Percentiles rank a stretch among this genome's conserved stretches.
Evolutionary conservation across 2,329 filamentous ascomycete genomes (phyloP).

Genomic region (Huntiella omanensis): DNA sequence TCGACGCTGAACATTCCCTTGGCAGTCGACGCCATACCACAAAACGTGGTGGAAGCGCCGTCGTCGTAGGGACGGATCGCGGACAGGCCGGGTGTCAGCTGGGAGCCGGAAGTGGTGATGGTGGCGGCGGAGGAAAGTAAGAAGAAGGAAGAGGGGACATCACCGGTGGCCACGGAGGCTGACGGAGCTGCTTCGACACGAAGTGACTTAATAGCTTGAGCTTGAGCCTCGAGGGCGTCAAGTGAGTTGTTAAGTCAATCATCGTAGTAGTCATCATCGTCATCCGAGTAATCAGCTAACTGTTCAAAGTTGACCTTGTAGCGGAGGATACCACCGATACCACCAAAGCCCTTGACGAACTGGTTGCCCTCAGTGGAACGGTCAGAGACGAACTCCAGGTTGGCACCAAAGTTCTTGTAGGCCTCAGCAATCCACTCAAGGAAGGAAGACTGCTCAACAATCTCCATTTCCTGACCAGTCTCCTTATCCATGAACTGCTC

Average conservation of each 20-base stretch:
- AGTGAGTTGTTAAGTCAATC: constrained; percentile 86
- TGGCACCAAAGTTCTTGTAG: constrained; percentile 94
- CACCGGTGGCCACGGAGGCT: constrained; percentile 22
- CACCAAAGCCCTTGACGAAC: constrained; percentile 98
- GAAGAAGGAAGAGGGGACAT: background rate
- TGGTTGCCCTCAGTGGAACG: constrained; percentile 96
- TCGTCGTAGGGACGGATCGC: constrained; percentile 17
- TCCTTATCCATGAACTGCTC: constrained; percentile 87
- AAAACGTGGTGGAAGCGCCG: constrained; percentile 14
- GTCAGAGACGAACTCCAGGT: constrained; percentile 92
- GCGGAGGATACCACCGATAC: constrained; percentile 87
- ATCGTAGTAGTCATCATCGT: constrained; percentile 88
- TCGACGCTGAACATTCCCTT: constrained; percentile 23
- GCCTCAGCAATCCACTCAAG: constrained; percentile 99
- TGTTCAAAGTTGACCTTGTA: constrained; percentile 99
- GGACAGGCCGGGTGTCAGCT: constrained; percentile 25
- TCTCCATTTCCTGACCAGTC: constrained; percentile 94
- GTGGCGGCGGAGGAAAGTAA: background rate
- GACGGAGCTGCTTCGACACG: constrained; percentile 20
- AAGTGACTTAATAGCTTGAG: constrained; percentile 36
- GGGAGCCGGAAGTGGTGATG: constrained; percentile 12
- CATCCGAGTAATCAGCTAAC: constrained; percentile 74
- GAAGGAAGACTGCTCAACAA: constrained; percentile 73
- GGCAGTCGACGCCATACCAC: constrained; percentile 29
- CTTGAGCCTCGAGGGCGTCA: constrained; percentile 68